Percentiles rank a stretch among this genome's conserved stretches.
Evolutionary conservation across 116 monocot species (phyloP).

Genomic region (Posidonia oceanica): DNA sequence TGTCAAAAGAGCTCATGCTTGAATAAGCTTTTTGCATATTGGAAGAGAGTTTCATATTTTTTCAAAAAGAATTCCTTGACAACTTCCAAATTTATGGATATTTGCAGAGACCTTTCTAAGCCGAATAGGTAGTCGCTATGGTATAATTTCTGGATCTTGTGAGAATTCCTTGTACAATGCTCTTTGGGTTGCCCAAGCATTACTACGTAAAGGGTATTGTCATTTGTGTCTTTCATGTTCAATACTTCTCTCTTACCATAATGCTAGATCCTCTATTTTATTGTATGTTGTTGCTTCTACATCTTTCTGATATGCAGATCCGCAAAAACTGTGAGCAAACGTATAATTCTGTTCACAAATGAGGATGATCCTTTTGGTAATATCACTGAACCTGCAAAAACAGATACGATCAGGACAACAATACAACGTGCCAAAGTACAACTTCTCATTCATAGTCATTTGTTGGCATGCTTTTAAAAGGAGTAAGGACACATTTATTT

Average conservation of each 20-base stretch:
- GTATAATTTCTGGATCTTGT: slow-evolving; percentile 45
- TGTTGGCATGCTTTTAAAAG: no score
- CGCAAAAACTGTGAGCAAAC: slow-evolving; percentile 47
- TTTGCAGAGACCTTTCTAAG: slow-evolving; percentile 50
- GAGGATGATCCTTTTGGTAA: slow-evolving; percentile 89
- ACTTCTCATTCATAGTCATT: background rate
- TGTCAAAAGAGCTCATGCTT: no score
- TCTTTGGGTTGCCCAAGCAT: slow-evolving; percentile 92
- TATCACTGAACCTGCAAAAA: slow-evolving; percentile 48
- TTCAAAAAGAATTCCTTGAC: no score
- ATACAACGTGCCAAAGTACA: slow-evolving; percentile 82
- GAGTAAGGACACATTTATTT: no score
- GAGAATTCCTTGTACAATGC: slow-evolving; percentile 93
- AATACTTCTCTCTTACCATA: background rate
- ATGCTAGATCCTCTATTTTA: no score
- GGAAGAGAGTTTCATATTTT: no score
- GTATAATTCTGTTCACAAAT: slow-evolving; percentile 83
- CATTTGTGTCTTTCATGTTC: background rate
- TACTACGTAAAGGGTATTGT: slow-evolving; percentile 74
- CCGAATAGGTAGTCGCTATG: slow-evolving; percentile 64
- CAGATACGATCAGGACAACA: slow-evolving; percentile 89
- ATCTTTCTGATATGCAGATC: slow-evolving; percentile 31
- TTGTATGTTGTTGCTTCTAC: no score
- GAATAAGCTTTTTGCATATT: no score
- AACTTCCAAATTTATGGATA: background rate